A percentile compares a stretch with the other conserved stretches of the same genome.
These are phyloP conservation scores for Vitis cinerea DNA, from an alignment of 164 flowering plant genomes.

Conservation along the genomic window DNA sequence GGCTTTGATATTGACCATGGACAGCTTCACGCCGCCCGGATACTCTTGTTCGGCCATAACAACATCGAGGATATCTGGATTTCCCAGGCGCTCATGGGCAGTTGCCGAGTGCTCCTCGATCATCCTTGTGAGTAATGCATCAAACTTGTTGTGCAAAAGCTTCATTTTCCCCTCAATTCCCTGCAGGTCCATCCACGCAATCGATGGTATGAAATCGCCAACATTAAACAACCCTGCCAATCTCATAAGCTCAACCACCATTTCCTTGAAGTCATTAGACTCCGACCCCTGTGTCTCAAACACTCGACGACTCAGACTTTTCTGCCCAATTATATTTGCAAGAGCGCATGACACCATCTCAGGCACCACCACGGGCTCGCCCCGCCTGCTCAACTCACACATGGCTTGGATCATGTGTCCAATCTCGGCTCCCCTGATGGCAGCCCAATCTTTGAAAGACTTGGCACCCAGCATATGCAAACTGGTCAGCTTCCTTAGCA, in stretches of 20 bases:
- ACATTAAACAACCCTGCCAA: slow-evolving; percentile 38
- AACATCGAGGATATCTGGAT: slow-evolving; percentile 35
- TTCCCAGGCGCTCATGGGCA: slow-evolving; percentile 19
- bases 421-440: slow-evolving; percentile 24
- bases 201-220: slow-evolving; percentile 48
- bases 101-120: slow-evolving; percentile 30
- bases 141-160: slow-evolving; percentile 34
- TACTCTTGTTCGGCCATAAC: slow-evolving; percentile 18
- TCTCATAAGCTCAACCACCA: slow-evolving; percentile 56
- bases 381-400: slow-evolving; percentile 16
- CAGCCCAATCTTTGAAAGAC: slow-evolving; percentile 34
- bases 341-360: slow-evolving; percentile 36
- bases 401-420: slow-evolving; percentile 39
- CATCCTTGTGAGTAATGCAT: slow-evolving; percentile 28
- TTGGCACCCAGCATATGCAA: slow-evolving; percentile 43
- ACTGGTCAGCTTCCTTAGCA: slow-evolving; percentile 32
- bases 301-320: slow-evolving; percentile 39
- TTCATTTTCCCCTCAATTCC: slow-evolving; percentile 46
- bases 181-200: slow-evolving; percentile 49
- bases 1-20: slow-evolving; percentile 35
- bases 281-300: slow-evolving; percentile 36
- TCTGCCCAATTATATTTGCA: slow-evolving; percentile 48
- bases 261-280: slow-evolving; percentile 44
- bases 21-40: slow-evolving; percentile 23
- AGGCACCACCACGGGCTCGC: slow-evolving; percentile 30